phyloP scores from a whole-genome alignment of 805 yeast species.

The Jamesozyma hellenica region DNA sequence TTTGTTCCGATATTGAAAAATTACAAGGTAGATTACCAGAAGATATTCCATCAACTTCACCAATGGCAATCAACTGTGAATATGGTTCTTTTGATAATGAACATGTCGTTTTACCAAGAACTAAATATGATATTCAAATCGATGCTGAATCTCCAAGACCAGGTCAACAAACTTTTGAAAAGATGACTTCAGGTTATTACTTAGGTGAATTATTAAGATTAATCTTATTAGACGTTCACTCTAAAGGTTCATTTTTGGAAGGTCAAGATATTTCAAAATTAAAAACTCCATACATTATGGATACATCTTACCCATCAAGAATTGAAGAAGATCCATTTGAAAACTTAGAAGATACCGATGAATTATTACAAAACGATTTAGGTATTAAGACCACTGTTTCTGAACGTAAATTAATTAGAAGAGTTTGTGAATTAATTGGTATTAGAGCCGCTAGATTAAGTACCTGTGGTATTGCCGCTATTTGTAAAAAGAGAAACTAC shows the following conservation, averaged over 20 bases:
- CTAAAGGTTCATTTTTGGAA: conserved; percentile 56
- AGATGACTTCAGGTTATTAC: conserved; percentile 95
- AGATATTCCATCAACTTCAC: conserved; percentile 53
- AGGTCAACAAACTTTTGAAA: conserved; percentile 90
- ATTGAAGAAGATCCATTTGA: conserved; percentile 86
- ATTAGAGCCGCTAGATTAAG: conserved; percentile 88
- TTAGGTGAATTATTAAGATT: conserved; percentile 86
- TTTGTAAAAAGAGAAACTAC: conserved; percentile 76
- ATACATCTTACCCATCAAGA: conserved; percentile 78
- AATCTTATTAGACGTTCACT: conserved; percentile 60
- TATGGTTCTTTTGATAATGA: conserved; percentile 97
- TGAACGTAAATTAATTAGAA: conserved; percentile 76
- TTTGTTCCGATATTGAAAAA: conserved; percentile 64
- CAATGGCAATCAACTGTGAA: conserved; percentile 97
- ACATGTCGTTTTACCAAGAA: conserved; percentile 74
- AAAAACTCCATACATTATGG: conserved; percentile 60
- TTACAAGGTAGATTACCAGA: conserved; percentile 56
- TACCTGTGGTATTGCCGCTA: conserved; percentile 91
- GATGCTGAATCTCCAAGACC: conserved; percentile 91
- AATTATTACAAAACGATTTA: conserved; percentile 50
- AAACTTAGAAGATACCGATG: conserved; percentile 65
- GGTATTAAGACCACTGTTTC: conserved; percentile 56
- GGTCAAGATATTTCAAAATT: conserved; percentile 59
- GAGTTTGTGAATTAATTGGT: conserved; percentile 78
- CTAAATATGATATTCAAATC: conserved; percentile 71